A percentile compares a stretch with the other conserved stretches of the same genome.
Conservation (phyloP, 2,329 filamentous ascomycete species). For the Colletotrichum noveboracense region DNA sequence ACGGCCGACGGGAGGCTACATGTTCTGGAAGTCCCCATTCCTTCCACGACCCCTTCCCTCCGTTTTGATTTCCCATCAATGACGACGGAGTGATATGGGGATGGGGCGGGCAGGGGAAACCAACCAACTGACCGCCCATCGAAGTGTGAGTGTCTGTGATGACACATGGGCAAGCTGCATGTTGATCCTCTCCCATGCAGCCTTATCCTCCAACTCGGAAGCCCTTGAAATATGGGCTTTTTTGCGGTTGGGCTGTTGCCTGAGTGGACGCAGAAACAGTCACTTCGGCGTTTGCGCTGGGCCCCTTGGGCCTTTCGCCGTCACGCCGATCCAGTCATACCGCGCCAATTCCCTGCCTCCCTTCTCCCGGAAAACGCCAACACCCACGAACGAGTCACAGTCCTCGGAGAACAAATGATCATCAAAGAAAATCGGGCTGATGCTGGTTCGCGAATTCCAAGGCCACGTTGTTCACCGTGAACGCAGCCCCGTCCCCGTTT, state of each 20-base stretch:
- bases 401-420: background rate
- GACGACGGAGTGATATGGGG: background rate
- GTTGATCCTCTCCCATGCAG: conserved; percentile 16
- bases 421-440: background rate
- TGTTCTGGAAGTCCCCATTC: background rate
- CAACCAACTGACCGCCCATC: background rate
- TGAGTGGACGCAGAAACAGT: background rate
- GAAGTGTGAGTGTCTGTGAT: conserved; percentile 4
- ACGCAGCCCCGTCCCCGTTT: background rate
- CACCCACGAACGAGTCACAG: background rate
- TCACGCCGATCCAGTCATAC: background rate
- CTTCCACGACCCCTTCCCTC: background rate
- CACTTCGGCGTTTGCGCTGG: background rate
- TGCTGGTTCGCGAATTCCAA: background rate
- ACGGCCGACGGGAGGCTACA: background rate
- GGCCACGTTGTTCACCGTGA: background rate
- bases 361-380: background rate
- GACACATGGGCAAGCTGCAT: conserved; percentile 13
- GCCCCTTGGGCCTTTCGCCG: background rate
- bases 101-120: background rate
- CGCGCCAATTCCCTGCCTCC: background rate
- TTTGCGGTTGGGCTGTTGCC: background rate
- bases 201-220: conserved; percentile 13
- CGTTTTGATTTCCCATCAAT: background rate
- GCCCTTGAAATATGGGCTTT: background rate